A percentile compares a stretch with the other conserved stretches of the same genome.
phyloP scores from a whole-genome alignment of 768 basidiomycete genomes.

The Paxillus ammoniavirescens region DNA sequence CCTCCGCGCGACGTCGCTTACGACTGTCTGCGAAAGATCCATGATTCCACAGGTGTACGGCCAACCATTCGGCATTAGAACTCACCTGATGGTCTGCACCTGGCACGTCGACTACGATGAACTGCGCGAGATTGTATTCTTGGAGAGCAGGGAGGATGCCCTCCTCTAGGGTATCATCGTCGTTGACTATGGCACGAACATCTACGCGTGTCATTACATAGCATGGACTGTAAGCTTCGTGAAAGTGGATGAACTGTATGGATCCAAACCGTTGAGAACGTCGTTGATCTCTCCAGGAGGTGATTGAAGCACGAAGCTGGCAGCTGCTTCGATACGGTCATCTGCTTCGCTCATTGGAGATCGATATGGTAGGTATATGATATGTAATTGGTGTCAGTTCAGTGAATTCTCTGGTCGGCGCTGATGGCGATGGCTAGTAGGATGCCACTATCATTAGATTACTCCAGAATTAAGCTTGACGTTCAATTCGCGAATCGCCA shows the following conservation, averaged over 20 bases:
- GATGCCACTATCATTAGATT: too few species aligned
- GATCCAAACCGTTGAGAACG: conserved; percentile 77
- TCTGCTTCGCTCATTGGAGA: conserved; percentile 49
- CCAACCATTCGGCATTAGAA: not conserved
- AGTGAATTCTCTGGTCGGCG: not conserved
- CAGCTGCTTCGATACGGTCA: conserved; percentile 70
- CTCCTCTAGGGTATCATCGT: conserved; percentile 80
- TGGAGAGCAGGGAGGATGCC: conserved; percentile 76
- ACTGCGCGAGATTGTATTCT: conserved; percentile 87
- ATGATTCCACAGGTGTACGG: not conserved
- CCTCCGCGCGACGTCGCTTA: conserved; percentile 69
- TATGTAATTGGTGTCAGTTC: not conserved
- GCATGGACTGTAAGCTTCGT: not conserved
- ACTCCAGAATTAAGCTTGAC: too few species aligned
- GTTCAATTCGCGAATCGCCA: too few species aligned
- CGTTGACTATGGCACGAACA: conserved; percentile 83
- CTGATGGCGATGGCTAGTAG: not conserved
- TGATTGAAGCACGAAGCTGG: conserved; percentile 80
- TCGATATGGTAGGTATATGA: not conserved
- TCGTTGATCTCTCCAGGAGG: conserved; percentile 98
- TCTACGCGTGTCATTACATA: conserved; percentile 47
- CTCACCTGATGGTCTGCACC: conserved; percentile 72
- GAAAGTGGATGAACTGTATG: conserved; percentile 3
- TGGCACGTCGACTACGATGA: conserved; percentile 84
- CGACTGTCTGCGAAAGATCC: conserved; percentile 59